Conservation (phyloP, 2,329 filamentous ascomycete species). For the Cladosporium sp. region DNA sequence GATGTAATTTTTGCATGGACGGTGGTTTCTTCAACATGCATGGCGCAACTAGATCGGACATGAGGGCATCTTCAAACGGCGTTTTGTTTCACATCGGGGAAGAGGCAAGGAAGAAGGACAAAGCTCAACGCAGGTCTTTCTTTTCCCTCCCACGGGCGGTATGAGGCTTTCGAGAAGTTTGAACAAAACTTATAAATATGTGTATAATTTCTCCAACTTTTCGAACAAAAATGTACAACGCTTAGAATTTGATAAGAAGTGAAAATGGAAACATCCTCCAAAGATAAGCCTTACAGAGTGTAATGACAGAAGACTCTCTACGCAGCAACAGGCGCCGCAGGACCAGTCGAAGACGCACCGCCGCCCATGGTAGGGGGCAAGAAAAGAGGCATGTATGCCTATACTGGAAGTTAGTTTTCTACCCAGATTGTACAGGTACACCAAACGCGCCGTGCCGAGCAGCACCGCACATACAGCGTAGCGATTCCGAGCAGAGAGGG, state of each 20-base stretch:
- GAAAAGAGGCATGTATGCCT: conserved; percentile 63
- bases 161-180: not conserved
- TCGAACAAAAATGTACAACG: conserved; percentile 10
- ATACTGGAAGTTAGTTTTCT: no score
- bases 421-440: no score
- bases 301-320: not conserved
- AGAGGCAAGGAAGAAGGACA: not conserved
- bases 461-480: not conserved
- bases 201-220: not conserved
- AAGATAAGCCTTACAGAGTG: not conserved
- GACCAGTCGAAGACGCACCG: conserved; percentile 1
- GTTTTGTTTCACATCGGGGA: not conserved
- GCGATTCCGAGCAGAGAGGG: not conserved
- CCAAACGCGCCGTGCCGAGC: no score
- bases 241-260: not conserved
- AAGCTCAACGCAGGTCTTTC: conserved; percentile 9
- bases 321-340: conserved; percentile 7
- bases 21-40: conserved; percentile 9
- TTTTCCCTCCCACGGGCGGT: not conserved
- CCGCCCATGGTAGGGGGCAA: conserved; percentile 49
- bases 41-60: not conserved
- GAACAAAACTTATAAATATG: not conserved
- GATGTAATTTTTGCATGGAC: not conserved
- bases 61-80: not conserved
- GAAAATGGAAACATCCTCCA: not conserved